These are phyloP conservation scores for Melampsora abietis-canadensis DNA, from an alignment of 1,284 basidiomycete species.

Conservation along the genomic window DNA sequence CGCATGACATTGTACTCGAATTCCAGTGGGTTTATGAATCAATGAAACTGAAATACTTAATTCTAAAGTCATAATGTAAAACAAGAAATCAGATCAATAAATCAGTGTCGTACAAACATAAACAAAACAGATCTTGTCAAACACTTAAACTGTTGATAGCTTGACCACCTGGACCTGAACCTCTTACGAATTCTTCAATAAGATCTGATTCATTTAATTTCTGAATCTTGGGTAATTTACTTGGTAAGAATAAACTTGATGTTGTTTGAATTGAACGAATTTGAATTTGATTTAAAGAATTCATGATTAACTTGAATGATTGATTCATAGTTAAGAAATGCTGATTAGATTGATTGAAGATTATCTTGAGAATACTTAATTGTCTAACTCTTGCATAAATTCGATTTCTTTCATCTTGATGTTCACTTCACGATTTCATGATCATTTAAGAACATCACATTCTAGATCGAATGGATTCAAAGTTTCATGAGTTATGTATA, in stretches of 20 bases:
- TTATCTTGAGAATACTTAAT: too few relatives aligned
- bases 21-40: constrained; percentile 39
- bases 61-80: constrained; percentile 17
- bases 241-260: constrained; percentile 32
- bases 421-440: too few relatives aligned
- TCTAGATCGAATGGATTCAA: too few relatives aligned
- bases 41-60: constrained; percentile 40
- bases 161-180: constrained; percentile 52
- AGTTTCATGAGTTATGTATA: too few relatives aligned
- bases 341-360: too few relatives aligned
- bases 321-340: too few relatives aligned
- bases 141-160: constrained; percentile 51
- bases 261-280: constrained; percentile 44
- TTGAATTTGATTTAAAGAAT: constrained; percentile 41
- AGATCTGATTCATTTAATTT: constrained; percentile 50
- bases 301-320: too few relatives aligned
- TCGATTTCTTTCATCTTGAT: too few relatives aligned
- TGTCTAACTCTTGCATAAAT: too few relatives aligned
- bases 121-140: neutral
- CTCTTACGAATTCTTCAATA: constrained; percentile 51
- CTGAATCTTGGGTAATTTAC: constrained; percentile 48
- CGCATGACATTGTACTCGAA: constrained; percentile 37
- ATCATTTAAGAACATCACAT: too few relatives aligned
- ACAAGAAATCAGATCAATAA: neutral
- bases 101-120: neutral